These are phyloP conservation scores for Verbascum thapsus DNA, from an alignment of 257 asterid species.

Conservation along the genomic window DNA sequence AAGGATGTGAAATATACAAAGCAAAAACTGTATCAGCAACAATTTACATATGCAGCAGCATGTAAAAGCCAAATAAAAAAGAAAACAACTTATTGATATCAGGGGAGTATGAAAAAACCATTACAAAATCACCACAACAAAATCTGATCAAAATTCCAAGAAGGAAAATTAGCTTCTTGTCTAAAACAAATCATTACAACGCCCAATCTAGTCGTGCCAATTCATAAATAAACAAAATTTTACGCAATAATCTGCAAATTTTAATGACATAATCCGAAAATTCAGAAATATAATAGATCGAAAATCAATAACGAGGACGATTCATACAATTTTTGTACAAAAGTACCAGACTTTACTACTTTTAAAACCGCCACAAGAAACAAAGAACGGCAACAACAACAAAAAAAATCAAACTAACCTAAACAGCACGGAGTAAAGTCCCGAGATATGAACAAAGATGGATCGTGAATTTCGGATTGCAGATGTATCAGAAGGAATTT, in stretches of 20 bases:
- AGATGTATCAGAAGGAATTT: too few relatives aligned
- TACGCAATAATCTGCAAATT: neutral
- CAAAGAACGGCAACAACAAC: neutral
- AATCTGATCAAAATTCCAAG: constrained; percentile 13
- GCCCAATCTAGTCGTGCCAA: constrained; percentile 4
- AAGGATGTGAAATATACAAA: neutral
- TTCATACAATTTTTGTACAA: neutral
- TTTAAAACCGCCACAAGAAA: neutral
- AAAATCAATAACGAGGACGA: neutral
- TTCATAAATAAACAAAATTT: constrained; percentile 22
- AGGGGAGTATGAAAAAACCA: neutral
- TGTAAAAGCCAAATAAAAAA: neutral
- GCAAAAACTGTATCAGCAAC: neutral
- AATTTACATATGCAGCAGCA: neutral
- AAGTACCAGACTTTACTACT: neutral
- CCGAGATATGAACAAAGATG: too few relatives aligned
- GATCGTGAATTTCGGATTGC: too few relatives aligned
- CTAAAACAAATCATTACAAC: constrained; percentile 9
- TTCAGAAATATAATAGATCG: constrained; percentile 11
- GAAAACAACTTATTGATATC: neutral
- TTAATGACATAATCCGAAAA: constrained; percentile 14
- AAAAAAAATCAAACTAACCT: neutral
- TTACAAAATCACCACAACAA: constrained; percentile 3
- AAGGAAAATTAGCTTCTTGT: constrained; percentile 1
- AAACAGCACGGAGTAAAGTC: too few relatives aligned